These are phyloP conservation scores for Colletotrichum sp. DNA, from an alignment of 2,329 filamentous ascomycete genomes.

Conservation along the genomic window DNA sequence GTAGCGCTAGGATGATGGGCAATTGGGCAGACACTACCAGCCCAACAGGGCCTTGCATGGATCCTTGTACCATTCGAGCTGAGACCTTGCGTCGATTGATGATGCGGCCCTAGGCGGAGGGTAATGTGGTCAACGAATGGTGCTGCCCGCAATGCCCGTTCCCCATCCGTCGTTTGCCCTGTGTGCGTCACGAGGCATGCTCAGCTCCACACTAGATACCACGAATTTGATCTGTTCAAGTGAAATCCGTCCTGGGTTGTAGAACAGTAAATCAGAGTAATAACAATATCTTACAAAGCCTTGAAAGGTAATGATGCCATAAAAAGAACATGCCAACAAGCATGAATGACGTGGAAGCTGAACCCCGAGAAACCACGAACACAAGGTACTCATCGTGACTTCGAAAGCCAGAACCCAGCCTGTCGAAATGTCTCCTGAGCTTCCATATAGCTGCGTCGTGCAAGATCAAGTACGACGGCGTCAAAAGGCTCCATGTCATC, in stretches of 20 bases:
- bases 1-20: not conserved
- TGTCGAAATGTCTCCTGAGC: not conserved
- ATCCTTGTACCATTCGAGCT: not conserved
- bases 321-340: not conserved
- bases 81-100: not conserved
- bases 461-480: not conserved
- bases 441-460: not conserved
- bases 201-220: not conserved
- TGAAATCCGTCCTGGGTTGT: not conserved
- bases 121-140: not conserved
- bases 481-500: not conserved
- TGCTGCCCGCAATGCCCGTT: not conserved
- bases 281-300: rapidly evolving
- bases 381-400: not conserved
- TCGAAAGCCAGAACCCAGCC: not conserved
- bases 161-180: not conserved
- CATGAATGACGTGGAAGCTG: not conserved
- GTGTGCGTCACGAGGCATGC: not conserved
- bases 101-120: not conserved
- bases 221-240: rapidly evolving
- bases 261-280: not conserved
- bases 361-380: not conserved
- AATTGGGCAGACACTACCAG: not conserved
- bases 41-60: not conserved
- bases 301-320: not conserved